Base-by-base conservation (phyloP, 1,284 basidiomycete species). In the Irpex rosettiformis region DNA sequence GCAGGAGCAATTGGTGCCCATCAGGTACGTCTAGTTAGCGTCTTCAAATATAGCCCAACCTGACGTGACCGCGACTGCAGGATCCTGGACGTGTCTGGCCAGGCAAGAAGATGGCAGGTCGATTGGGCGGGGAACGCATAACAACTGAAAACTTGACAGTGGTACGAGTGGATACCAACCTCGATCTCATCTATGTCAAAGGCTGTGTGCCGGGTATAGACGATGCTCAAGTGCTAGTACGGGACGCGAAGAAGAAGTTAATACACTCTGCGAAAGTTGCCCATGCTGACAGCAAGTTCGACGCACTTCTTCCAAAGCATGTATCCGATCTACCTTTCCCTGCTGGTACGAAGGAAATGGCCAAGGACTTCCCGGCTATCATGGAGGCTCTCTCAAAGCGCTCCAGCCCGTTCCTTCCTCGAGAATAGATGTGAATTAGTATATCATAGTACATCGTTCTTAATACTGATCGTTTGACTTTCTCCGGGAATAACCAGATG, bases 31-130 rank as follows among this genome's bases (percentile, higher is more conserved):
- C 3, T 22, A 16, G n/a, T 18, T 27, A 11, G 6, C 22, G 24
- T 33, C 18, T 25, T 40, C 22, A 47, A 47, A 42, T 5, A 40
- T 45, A 25, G 43, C 59, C 52, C 57, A 54, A 59, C 43, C 52
- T n/a, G 58, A 28, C 54, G 21, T 37, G 33, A 37, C 33, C 16
- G 33, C 58, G 43, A 22, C 28, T 62, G 11, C 66, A 96, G 93
- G 94, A 97, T 69, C 96, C 96, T 37, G 96, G 95, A 55, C 86
- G 95, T 70, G 83, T 98, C 13, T 94, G 93, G 79, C 96, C 96
- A 16, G 96, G 96, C 45, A 98, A 96, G 77, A 98, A 98, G 79
- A 99, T 98, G 96, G 88, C 96, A 7, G 97, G 96, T 51, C 88
- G 90, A 51, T 89, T 98, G 82, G 97, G 97, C 57, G 89, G 87